Base-by-base conservation (phyloP, 140 eudicot genomes). In the Bidens hawaiensis region DNA sequence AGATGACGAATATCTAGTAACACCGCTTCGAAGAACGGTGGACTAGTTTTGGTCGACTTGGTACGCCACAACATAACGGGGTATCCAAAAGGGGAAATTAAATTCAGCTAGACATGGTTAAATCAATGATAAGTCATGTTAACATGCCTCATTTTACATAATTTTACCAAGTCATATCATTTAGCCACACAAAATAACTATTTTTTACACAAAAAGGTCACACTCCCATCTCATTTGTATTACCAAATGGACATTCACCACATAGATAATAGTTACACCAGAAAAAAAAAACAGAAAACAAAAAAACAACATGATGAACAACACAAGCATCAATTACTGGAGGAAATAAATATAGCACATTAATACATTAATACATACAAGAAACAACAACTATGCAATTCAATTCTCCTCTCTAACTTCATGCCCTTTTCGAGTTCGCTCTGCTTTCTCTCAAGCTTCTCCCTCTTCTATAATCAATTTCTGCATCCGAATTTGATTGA, bases 401-500 rank as follows among this genome's bases (percentile, higher is more conserved):
- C 47, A 16, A 41, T 46, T 14, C 69, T 62, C 34, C 51, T 14
- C 43, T 6, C 61, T 36, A 23, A 30, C 12, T 22, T 68, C 68
- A 63, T 28, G 59, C 63, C 85, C 94, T 65, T 58, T 79, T 77
- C 8, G 64, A 70, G 43, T 80, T 76, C 70, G 79, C 83, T 76
- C 76, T 74, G 62, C 82, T 78, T 70, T 83, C 90, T 71, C 94
- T 84, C 75, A 83, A 80, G 76, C 95, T 90, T 78, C 95, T 75
- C 24, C 90, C 95, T 77, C 97, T 84, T 69, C 95, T 77, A 65
- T 90, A 90, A 22, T 90, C 97, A 17, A 90, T 67, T 76, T 90
- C 97, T 9, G 97, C 98, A 75, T 91, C 98, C 24, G 98, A 91
- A 72, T 78, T 84, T 24, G 95, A 83, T 14, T 71, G 83, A 14